phyloP scores from a whole-genome alignment of 768 basidiomycete species.

The Leccinum sublutescens region DNA sequence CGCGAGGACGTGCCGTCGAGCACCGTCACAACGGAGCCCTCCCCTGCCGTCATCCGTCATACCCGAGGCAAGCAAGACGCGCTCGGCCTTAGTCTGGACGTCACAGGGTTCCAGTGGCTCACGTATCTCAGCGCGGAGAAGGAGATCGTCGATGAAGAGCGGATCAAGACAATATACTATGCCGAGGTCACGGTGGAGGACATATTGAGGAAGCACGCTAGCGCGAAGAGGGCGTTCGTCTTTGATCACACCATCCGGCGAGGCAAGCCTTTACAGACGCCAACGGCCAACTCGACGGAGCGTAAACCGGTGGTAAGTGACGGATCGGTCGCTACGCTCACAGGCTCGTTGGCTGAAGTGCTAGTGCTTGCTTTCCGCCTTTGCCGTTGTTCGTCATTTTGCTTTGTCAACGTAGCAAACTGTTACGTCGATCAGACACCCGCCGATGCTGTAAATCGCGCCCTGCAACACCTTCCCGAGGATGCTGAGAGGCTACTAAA shows the following conservation, averaged over 20 bases:
- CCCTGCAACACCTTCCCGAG: constrained; percentile 35
- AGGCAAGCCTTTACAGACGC: background rate
- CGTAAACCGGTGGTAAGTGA: constrained; percentile 32
- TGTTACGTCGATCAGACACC: constrained; percentile 45
- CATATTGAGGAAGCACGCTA: constrained; percentile 37
- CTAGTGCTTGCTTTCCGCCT: too few species aligned
- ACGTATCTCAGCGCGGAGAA: constrained; percentile 33
- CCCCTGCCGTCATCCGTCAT: constrained; percentile 24
- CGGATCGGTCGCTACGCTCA: background rate
- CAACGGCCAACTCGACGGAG: background rate
- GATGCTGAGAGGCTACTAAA: constrained; percentile 41
- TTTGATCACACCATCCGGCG: constrained; percentile 43
- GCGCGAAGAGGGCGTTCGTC: constrained; percentile 37
- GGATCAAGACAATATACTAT: constrained; percentile 37
- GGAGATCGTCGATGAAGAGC: constrained; percentile 36
- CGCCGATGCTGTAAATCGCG: constrained; percentile 33
- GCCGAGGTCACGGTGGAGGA: constrained; percentile 33
- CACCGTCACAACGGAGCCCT: constrained; percentile 23
- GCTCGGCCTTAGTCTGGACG: constrained; percentile 31
- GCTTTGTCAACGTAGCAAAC: constrained; percentile 20
- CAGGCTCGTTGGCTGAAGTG: background rate
- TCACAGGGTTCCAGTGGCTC: constrained; percentile 40
- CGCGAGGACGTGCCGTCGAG: constrained; percentile 23
- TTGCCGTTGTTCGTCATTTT: background rate
- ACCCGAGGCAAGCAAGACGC: constrained; percentile 28